Conservation (phyloP, 2,329 filamentous ascomycete genomes). For the Sporothrix curviconia region DNA sequence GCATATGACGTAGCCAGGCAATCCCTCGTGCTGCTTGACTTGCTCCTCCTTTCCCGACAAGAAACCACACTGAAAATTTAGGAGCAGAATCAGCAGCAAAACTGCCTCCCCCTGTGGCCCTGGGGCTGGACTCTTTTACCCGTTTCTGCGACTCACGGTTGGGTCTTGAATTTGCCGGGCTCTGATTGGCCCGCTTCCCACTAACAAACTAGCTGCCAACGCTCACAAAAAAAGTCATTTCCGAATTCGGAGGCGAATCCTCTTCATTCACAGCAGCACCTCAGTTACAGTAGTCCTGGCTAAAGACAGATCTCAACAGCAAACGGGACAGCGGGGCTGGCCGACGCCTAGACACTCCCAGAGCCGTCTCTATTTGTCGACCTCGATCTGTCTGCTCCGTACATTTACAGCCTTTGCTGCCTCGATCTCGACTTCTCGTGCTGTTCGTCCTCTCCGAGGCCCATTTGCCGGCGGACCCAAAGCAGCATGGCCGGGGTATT, state of each 20-base stretch:
- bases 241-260: constrained; percentile 13
- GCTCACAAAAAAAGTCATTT: constrained; percentile 1
- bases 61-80: too few species aligned
- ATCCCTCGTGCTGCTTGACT: too few species aligned
- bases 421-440: background rate
- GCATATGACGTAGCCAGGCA: too few species aligned
- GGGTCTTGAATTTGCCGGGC: background rate
- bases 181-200: too few species aligned
- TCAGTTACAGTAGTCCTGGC: background rate
- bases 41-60: too few species aligned
- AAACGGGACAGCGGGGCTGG: background rate
- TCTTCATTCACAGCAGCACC: too few species aligned
- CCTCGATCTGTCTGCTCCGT: background rate
- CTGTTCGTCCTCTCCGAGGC: background rate
- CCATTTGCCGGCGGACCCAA: background rate
- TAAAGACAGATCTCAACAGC: too few species aligned
- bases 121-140: constrained; percentile 1
- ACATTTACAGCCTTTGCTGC: too few species aligned
- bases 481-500: background rate
- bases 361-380: background rate
- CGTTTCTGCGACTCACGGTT: background rate
- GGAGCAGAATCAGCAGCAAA: too few species aligned
- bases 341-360: background rate
- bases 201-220: background rate
- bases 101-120: too few species aligned